Evolutionary conservation across 2,329 filamentous ascomycete species (phyloP).

Genomic region (Huntiella savannae): DNA sequence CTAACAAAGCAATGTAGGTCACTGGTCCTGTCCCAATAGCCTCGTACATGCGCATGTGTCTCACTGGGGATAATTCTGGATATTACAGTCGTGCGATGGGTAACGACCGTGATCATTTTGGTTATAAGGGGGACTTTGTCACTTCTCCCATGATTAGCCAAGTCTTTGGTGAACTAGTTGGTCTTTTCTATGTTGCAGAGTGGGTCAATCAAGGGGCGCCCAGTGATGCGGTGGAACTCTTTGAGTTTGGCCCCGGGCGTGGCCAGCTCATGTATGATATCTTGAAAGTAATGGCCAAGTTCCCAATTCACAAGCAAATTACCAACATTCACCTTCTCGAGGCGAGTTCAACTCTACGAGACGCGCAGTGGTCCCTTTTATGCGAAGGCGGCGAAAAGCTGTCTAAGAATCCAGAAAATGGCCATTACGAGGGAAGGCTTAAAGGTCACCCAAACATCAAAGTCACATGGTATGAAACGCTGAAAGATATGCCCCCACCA

Average conservation of each 20-base stretch:
- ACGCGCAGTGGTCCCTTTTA: conserved; percentile 61
- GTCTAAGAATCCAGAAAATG: conserved; percentile 20
- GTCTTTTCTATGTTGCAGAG: conserved; percentile 87
- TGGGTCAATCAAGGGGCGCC: conserved; percentile 82
- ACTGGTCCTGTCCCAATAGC: conserved; percentile 86
- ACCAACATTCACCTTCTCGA: conserved; percentile 89
- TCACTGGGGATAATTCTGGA: conserved; percentile 75
- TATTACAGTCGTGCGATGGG: conserved; percentile 72
- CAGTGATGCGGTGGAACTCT: conserved; percentile 58
- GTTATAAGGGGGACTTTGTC: conserved; percentile 83
- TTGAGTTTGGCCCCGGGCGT: conserved; percentile 84
- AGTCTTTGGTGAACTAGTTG: conserved; percentile 84
- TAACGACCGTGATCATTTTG: conserved; percentile 66
- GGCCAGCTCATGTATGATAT: conserved; percentile 97
- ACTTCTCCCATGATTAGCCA: conserved; percentile 96
- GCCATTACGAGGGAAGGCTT: background rate
- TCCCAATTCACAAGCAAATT: conserved; percentile 58
- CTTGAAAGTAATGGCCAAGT: conserved; percentile 49
- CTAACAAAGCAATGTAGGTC: conserved; percentile 20
- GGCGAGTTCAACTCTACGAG: conserved; percentile 62
- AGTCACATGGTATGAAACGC: conserved; percentile 82
- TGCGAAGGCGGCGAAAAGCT: conserved; percentile 52
- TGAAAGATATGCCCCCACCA: conserved; percentile 53
- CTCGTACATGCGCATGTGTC: conserved; percentile 94
- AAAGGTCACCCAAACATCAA: conserved; percentile 32